These are phyloP conservation scores for Vigna hirtella DNA, from an alignment of 306 rosid genomes.

Conservation along the genomic window DNA sequence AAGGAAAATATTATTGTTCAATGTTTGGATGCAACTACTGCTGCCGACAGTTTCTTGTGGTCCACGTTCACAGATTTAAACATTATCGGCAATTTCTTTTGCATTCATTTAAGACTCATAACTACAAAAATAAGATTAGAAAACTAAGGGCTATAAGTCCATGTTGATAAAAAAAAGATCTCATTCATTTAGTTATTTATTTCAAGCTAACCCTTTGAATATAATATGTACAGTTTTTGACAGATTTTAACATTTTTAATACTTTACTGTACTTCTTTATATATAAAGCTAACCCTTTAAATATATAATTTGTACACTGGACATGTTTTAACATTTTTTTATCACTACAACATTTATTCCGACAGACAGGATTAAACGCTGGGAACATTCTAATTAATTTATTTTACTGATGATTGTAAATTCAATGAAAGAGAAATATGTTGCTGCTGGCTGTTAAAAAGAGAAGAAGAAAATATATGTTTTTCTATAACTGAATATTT, in stretches of 20 bases:
- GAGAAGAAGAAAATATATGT: neutral
- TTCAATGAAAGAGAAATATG: neutral
- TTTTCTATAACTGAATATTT: neutral
- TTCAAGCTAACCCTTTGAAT: neutral
- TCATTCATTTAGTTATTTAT: neutral
- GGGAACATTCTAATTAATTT: neutral
- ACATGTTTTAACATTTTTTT: neutral
- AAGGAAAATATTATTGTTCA: neutral
- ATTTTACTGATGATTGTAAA: neutral
- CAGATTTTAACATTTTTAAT: neutral
- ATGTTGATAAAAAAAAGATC: neutral
- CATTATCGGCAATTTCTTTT: neutral
- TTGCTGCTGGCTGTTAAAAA: neutral
- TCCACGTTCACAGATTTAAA: conserved; percentile 7
- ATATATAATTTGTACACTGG: neutral
- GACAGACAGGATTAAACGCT: neutral
- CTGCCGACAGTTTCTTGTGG: conserved; percentile 49
- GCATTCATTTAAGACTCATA: neutral
- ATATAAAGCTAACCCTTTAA: neutral
- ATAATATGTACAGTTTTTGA: neutral
- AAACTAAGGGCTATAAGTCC: neutral
- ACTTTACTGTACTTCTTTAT: neutral
- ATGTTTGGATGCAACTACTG: neutral
- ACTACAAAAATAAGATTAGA: neutral
- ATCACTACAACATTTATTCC: neutral